Conservation (phyloP, 805 yeast species). For the Myxozyma neglecta region DNA sequence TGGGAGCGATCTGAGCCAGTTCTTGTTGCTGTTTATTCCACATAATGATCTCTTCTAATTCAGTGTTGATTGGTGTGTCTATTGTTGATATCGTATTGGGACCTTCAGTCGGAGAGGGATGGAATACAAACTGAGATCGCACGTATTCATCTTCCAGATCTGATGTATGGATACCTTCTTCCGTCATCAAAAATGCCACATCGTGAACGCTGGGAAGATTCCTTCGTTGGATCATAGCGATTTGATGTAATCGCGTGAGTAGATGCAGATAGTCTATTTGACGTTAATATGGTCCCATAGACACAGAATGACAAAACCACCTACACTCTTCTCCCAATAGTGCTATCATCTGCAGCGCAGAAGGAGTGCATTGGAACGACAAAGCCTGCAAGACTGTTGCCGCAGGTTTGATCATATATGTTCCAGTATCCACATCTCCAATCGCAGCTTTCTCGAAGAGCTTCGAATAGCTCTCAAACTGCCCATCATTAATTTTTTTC, state of each 20-base stretch:
- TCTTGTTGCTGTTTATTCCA: slow-evolving; percentile 14
- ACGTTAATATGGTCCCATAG: neutral
- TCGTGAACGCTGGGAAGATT: slow-evolving; percentile 40
- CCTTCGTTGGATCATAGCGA: slow-evolving; percentile 41
- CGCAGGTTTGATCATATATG: slow-evolving; percentile 13
- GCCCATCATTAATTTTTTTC: neutral
- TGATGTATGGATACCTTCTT: slow-evolving; percentile 36
- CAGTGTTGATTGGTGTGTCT: neutral
- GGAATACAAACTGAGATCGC: slow-evolving; percentile 16
- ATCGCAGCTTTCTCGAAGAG: neutral
- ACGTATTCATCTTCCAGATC: slow-evolving; percentile 38
- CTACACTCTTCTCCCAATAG: slow-evolving; percentile 26
- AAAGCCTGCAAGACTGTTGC: slow-evolving; percentile 19
- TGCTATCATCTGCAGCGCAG: slow-evolving; percentile 22
- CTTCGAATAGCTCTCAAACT: slow-evolving; percentile 2
- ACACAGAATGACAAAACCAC: neutral
- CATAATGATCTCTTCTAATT: neutral
- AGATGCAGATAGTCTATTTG: slow-evolving; percentile 26
- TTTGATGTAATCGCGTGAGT: slow-evolving; percentile 34
- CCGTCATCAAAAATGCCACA: slow-evolving; percentile 37
- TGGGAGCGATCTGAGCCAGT: slow-evolving; percentile 25
- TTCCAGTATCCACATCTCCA: neutral
- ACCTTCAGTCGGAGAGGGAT: neutral
- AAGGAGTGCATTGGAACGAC: slow-evolving; percentile 13
- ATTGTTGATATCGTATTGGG: neutral